Conservation (phyloP, 1,284 basidiomycete species). For the Ceratobasidium sp. region DNA sequence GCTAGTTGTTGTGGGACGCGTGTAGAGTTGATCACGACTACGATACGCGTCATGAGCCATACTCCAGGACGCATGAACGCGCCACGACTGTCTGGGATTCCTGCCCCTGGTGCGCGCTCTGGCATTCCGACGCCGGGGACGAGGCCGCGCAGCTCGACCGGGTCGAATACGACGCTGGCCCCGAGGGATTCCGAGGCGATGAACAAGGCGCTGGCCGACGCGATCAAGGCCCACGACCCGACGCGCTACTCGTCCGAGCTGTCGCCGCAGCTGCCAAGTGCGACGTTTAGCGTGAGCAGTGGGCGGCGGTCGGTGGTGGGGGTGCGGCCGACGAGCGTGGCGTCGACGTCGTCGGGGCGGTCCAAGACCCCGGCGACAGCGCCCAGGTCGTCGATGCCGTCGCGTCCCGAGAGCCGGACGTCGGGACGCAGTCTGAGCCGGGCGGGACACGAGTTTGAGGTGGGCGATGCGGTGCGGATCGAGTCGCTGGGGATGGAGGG, state of each 20-base stretch:
- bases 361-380: constrained; percentile 59
- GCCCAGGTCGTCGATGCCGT: constrained; percentile 46
- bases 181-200: constrained; percentile 55
- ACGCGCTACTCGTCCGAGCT: constrained; percentile 60
- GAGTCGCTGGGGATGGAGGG: constrained; percentile 88
- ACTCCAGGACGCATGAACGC: constrained; percentile 15
- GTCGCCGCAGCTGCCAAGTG: constrained; percentile 37
- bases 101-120: constrained; percentile 68
- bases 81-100: constrained; percentile 55
- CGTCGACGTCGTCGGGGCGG: constrained; percentile 59
- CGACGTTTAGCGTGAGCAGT: constrained; percentile 24
- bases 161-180: constrained; percentile 54
- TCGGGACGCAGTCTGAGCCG: constrained; percentile 54
- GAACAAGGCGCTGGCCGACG: constrained; percentile 69
- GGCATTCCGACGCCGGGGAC: constrained; percentile 43
- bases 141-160: constrained; percentile 40
- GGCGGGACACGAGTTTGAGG: constrained; percentile 55
- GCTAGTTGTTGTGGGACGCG: constrained; percentile 16
- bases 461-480: constrained; percentile 83
- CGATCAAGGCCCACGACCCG: constrained; percentile 78
- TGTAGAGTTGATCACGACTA: too few relatives aligned
- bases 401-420: constrained; percentile 62
- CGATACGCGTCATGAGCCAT: constrained; percentile 14
- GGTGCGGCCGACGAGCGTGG: constrained; percentile 53
- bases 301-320: constrained; percentile 52